Conservation (phyloP, 2,329 filamentous ascomycete genomes). For the Didymella pinodella region DNA sequence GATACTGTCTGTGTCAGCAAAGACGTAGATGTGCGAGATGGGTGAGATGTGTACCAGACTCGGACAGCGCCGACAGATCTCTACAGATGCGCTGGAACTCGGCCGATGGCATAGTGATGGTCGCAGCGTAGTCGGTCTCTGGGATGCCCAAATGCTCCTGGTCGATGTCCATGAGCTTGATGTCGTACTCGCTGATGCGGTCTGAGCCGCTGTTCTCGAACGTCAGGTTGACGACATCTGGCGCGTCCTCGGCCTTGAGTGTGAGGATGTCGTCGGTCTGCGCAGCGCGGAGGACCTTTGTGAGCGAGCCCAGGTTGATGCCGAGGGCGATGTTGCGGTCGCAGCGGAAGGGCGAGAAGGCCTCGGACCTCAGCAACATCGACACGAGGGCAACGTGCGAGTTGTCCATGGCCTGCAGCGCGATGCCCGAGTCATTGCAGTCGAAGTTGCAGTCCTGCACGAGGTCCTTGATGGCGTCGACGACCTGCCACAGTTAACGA, state of each 20-base stretch:
- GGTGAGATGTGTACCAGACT: slow-evolving; percentile 75
- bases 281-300: slow-evolving; percentile 94
- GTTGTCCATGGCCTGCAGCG: slow-evolving; percentile 99
- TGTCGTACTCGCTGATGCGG: slow-evolving; percentile 96
- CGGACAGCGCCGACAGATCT: slow-evolving; percentile 89
- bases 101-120: slow-evolving; percentile 82
- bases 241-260: slow-evolving; percentile 95
- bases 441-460: slow-evolving; percentile 99
- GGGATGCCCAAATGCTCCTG: slow-evolving; percentile 99
- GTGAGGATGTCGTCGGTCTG: slow-evolving; percentile 95
- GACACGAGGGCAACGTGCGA: slow-evolving; percentile 98
- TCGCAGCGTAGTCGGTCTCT: slow-evolving; percentile 97
- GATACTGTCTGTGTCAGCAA: slow-evolving; percentile 67
- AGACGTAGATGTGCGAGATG: rapidly evolving
- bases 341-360: slow-evolving; percentile 94
- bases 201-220: slow-evolving; percentile 92
- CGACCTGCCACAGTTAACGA: slow-evolving; percentile 68
- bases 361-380: slow-evolving; percentile 97
- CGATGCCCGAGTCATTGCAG: slow-evolving; percentile 99
- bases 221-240: slow-evolving; percentile 92
- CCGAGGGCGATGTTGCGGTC: slow-evolving; percentile 98
- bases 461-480: slow-evolving; percentile 98
- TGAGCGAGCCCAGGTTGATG: slow-evolving; percentile 94
- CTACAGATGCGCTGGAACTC: slow-evolving; percentile 97
- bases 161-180: slow-evolving; percentile 99